These are phyloP conservation scores for Diaporthe capsici DNA, from an alignment of 2,329 filamentous ascomycete species.

Conservation along the genomic window DNA sequence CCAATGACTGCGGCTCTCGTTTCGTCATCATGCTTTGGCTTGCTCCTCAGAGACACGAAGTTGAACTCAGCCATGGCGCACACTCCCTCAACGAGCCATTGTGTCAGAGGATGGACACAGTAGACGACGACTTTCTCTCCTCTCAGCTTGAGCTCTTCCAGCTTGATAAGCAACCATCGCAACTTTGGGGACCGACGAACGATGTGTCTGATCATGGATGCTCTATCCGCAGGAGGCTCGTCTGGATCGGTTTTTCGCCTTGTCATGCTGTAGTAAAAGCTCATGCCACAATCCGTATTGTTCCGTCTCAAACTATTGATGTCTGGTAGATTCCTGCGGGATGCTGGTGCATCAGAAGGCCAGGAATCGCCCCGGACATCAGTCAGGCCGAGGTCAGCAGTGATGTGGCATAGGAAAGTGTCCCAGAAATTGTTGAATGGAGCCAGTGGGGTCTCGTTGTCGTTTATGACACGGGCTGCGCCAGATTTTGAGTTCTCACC, in stretches of 20 bases:
- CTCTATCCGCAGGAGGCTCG: not conserved
- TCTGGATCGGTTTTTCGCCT: not conserved
- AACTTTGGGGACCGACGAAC: conserved; percentile 7
- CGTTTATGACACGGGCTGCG: not conserved
- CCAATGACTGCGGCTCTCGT: not conserved
- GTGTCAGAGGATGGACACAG: conserved; percentile 17
- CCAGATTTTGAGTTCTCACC: rapidly evolving
- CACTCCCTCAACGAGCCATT: conserved; percentile 20
- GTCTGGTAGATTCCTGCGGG: not conserved
- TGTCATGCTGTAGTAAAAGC: conserved; percentile 21
- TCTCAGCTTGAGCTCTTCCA: conserved; percentile 8
- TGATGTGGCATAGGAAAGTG: not conserved
- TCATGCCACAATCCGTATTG: conserved; percentile 22
- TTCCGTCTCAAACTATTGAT: not conserved
- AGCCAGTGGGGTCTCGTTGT: conserved; percentile 11
- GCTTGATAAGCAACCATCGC: not conserved
- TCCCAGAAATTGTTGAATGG: conserved; percentile 3
- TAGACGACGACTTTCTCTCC: conserved; percentile 18
- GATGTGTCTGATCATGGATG: conserved; percentile 4
- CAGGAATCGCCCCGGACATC: not conserved
- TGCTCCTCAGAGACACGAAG: conserved; percentile 11
- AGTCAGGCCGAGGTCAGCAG: not conserved
- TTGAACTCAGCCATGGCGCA: conserved; percentile 30
- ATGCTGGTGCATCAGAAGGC: too few species aligned
- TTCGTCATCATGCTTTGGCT: not conserved